Evolutionary conservation across 495 filamentous ascomycete genomes (phyloP).

Genomic region (Platismatia glauca): DNA sequence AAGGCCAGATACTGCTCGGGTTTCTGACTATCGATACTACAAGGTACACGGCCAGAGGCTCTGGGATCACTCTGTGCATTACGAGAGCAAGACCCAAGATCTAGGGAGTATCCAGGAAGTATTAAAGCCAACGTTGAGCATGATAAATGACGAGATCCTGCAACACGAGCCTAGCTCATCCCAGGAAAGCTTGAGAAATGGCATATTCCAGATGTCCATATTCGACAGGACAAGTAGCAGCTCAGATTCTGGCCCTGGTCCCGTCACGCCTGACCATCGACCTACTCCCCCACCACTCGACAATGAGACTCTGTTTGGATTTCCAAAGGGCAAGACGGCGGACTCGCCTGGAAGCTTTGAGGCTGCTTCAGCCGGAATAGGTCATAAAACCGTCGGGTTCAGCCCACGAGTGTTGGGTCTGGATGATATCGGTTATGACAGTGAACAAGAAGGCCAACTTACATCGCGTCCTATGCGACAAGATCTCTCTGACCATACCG

Average conservation of each 20-base stretch:
- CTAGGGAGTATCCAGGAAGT: constrained; percentile 34
- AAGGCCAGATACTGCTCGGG: constrained; percentile 18
- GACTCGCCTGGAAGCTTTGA: constrained; percentile 20
- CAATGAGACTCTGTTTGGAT: constrained; percentile 18
- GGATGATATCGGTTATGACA: constrained; percentile 38
- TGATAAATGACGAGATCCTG: constrained; percentile 51
- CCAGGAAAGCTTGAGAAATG: constrained; percentile 39
- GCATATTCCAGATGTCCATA: constrained; percentile 49
- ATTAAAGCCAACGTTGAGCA: constrained; percentile 41
- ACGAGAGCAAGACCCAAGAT: constrained; percentile 33
- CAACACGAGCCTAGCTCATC: constrained; percentile 42
- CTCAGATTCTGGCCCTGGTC: constrained; percentile 44
- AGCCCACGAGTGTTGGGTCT: constrained; percentile 27
- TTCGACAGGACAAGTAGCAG: constrained; percentile 65
- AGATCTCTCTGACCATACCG: constrained; percentile 22
- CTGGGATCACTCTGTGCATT: constrained; percentile 35
- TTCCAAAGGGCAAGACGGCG: constrained; percentile 16
- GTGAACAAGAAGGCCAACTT: constrained; percentile 33
- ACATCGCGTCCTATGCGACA: constrained; percentile 24
- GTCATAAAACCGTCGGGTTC: constrained; percentile 28
- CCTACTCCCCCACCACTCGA: constrained; percentile 22
- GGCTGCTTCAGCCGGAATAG: constrained; percentile 12
- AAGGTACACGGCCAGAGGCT: constrained; percentile 27
- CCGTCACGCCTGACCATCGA: constrained; percentile 18
- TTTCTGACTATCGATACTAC: constrained; percentile 35